Conservation (phyloP, 2,329 filamentous ascomycete species). For the Trichothecium roseum region DNA sequence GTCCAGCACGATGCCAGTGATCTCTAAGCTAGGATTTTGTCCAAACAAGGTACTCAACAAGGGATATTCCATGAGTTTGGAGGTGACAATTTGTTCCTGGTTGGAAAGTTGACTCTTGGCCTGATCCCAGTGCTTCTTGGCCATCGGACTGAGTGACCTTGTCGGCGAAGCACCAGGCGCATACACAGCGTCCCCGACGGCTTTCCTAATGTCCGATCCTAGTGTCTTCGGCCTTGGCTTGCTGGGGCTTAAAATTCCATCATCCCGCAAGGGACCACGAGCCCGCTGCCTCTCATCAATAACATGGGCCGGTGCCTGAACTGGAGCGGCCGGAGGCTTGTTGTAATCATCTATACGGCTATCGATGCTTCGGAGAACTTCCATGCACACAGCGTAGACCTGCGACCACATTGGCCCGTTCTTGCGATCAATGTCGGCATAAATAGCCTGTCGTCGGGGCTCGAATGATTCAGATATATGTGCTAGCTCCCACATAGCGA, state of each 20-base stretch:
- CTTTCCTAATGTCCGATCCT: conserved; percentile 25
- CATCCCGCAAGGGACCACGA: conserved; percentile 32
- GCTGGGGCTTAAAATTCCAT: conserved; percentile 30
- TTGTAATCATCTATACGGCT: conserved; percentile 54
- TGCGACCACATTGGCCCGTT: conserved; percentile 77
- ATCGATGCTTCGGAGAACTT: conserved; percentile 57
- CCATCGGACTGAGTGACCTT: conserved; percentile 35
- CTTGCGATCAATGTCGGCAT: conserved; percentile 74
- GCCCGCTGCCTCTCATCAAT: conserved; percentile 20
- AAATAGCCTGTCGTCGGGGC: conserved; percentile 70
- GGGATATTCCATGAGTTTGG: conserved; percentile 32
- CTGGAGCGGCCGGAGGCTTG: conserved; percentile 25
- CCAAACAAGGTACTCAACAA: conserved; percentile 60
- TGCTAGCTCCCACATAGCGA: conserved; percentile 85
- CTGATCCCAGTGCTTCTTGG: conserved; percentile 37
- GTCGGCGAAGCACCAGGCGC: conserved; percentile 37
- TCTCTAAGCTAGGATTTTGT: conserved; percentile 54
- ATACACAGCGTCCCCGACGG: conserved; percentile 29
- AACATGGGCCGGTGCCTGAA: conserved; percentile 16
- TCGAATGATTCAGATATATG: conserved; percentile 68
- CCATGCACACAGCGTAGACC: conserved; percentile 58
- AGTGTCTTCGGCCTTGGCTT: conserved; percentile 22
- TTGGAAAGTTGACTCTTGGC: conserved; percentile 37
- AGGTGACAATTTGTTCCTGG: conserved; percentile 41
- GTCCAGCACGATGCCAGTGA: conserved; percentile 61